Percentiles rank a stretch among this genome's conserved stretches.
These are phyloP conservation scores for Lodderomyces parapsilosis DNA, from an alignment of 1,139 yeast species.

Conservation along the genomic window DNA sequence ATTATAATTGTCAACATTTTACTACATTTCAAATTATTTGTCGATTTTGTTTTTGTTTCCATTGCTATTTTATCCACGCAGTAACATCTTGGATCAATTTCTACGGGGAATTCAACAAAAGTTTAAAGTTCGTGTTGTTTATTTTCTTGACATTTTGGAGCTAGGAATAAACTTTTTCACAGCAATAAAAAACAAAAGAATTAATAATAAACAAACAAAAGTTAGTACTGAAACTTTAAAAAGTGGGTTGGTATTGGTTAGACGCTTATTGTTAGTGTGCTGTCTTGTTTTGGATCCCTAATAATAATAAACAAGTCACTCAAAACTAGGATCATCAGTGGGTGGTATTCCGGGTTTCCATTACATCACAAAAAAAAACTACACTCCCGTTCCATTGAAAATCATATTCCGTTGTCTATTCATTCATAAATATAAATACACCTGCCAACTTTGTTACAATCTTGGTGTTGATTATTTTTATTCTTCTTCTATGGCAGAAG, in stretches of 20 bases:
- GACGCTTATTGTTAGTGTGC: not conserved
- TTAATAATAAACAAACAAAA: not conserved
- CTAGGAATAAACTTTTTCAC: not conserved
- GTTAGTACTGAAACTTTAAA: not conserved
- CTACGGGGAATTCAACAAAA: not conserved
- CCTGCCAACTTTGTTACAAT: not conserved
- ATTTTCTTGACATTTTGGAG: slow-evolving; percentile 1
- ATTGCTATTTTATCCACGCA: not conserved
- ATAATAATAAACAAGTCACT: slow-evolving; percentile 1
- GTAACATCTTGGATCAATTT: not conserved
- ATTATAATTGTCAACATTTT: not conserved
- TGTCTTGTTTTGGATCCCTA: not conserved
- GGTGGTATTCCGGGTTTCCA: not conserved
- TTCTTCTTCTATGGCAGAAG: not conserved
- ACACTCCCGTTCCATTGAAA: not conserved
- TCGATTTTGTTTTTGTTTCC: not conserved
- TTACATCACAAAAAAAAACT: not conserved
- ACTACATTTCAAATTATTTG: not conserved
- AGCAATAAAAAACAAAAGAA: not conserved
- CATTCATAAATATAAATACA: not conserved
- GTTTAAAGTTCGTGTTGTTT: not conserved
- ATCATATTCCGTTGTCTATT: not conserved
- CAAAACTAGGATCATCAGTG: not conserved
- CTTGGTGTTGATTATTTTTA: not conserved
- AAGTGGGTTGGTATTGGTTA: not conserved